Base-by-base conservation (phyloP, 2,329 filamentous ascomycete species). In the Cladophialophora chaetospira region DNA sequence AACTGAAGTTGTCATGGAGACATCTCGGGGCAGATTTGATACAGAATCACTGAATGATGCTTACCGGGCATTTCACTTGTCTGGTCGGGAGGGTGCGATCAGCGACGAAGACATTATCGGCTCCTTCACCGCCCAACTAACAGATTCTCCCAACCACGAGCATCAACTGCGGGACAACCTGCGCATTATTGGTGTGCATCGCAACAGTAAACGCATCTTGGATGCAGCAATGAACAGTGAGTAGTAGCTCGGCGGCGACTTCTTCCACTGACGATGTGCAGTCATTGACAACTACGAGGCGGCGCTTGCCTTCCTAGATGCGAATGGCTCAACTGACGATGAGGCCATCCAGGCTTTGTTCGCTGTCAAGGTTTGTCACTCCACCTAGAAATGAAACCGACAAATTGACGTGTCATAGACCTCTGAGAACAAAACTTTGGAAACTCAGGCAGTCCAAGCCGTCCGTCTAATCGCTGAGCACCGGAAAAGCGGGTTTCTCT, bases 221-320 rank as follows among this genome's bases (percentile, higher is more conserved):
- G 76, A 78, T 45, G 79, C 82, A 42, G 83, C 86, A 3, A 78
- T 82, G 64, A 80, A 82, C 65, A 77, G 78, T 74, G 66, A 66
- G 71, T 70, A n/a, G 26, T 26, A 10, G 43, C 8, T 40, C 15
- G 8, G 52, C 17, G 36, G 43, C 2, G 31, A 57, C 28, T 58
- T 48, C 51, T n/a, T 42, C 36, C 45, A 38, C 57, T 52, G 48
- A 61, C 52, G 35, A 19, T 26, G 13, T 25, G 47, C 58, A 78
- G 76, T 76, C 11, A 76, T 87, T 25, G 79, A 85, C 59, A 84
- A 79, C n/a, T 80, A 82, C 53, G 79, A 84, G 43, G 83, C 88
- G 67, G 87, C 87, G 1, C 74, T 87, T 28, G 73, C 79, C 10
- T 88, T 81, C 72, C 75, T 89, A 10, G 82, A 79, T 5, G 79